Evolutionary conservation across 2,329 filamentous ascomycete genomes (phyloP).

Genomic region (Neospermospora avenae): DNA sequence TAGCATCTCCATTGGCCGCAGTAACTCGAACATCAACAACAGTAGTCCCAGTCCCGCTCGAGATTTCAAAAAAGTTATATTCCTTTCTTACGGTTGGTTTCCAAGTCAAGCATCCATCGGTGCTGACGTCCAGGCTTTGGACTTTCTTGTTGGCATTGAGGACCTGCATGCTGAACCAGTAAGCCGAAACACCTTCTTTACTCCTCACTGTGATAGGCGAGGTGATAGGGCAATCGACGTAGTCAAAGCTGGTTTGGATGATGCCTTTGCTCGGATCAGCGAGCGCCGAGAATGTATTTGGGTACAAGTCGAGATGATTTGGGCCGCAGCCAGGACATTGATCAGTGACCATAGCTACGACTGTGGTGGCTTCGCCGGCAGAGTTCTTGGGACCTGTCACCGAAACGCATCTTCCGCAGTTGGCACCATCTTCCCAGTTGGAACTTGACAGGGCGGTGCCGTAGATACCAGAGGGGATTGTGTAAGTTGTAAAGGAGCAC

Average conservation of each 20-base stretch:
- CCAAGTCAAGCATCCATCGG: slow-evolving; percentile 58
- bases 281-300: slow-evolving; percentile 47
- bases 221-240: slow-evolving; percentile 49
- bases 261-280: slow-evolving; percentile 43
- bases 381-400: slow-evolving; percentile 49
- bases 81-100: slow-evolving; percentile 48
- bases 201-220: slow-evolving; percentile 48
- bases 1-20: slow-evolving; percentile 46
- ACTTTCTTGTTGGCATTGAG: slow-evolving; percentile 59
- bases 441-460: slow-evolving; percentile 60
- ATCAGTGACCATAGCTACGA: slow-evolving; percentile 64
- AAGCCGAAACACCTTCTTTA: slow-evolving; percentile 48
- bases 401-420: slow-evolving; percentile 60
- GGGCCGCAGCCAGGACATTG: slow-evolving; percentile 52
- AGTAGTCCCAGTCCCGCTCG: slow-evolving; percentile 51
- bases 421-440: slow-evolving; percentile 52
- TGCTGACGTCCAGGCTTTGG: slow-evolving; percentile 56
- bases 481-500: slow-evolving; percentile 63
- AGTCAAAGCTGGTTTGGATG: slow-evolving; percentile 48
- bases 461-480: slow-evolving; percentile 53
- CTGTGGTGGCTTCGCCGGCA: slow-evolving; percentile 43
- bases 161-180: slow-evolving; percentile 62
- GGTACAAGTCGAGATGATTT: slow-evolving; percentile 55
- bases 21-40: slow-evolving; percentile 56
- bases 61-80: slow-evolving; percentile 63